A percentile compares a stretch with the other conserved stretches of the same genome.
phyloP scores from a whole-genome alignment of 768 basidiomycete species.

The Cystobasidium tubakii region DNA sequence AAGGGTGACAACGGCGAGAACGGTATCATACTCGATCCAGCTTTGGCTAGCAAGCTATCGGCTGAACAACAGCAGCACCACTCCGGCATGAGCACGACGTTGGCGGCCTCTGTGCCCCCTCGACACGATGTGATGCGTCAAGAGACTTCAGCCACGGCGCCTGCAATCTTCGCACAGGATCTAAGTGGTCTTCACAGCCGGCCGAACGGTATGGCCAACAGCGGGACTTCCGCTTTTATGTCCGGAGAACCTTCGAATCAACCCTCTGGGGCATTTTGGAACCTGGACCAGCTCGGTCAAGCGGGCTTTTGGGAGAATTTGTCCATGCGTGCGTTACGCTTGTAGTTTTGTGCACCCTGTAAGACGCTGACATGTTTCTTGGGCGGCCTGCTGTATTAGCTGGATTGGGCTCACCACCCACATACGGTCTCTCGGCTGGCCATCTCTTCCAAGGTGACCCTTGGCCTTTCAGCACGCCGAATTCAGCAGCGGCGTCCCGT shows the following conservation, averaged over 20 bases:
- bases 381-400: background rate
- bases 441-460: constrained; percentile 33
- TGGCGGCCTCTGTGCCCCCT: background rate
- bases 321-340: constrained; percentile 22
- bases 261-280: constrained; percentile 13
- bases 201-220: background rate
- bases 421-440: constrained; percentile 27
- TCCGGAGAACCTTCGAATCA: constrained; percentile 3
- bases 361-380: constrained; percentile 9
- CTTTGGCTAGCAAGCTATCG: constrained; percentile 17
- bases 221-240: background rate
- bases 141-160: background rate
- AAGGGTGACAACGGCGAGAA: constrained; percentile 6
- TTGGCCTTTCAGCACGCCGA: constrained; percentile 32
- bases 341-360: background rate
- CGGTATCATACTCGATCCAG: constrained; percentile 22
- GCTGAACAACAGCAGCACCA: background rate
- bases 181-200: background rate
- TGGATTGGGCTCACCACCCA: constrained; percentile 30
- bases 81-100: background rate
- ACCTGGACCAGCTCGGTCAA: constrained; percentile 34
- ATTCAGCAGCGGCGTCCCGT: constrained; percentile 26
- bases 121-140: background rate
- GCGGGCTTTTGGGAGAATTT: constrained; percentile 35
- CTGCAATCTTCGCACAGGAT: constrained; percentile 2